Evolutionary conservation across 768 basidiomycete species (phyloP).

Genomic region (Lactarius hengduanensis): DNA sequence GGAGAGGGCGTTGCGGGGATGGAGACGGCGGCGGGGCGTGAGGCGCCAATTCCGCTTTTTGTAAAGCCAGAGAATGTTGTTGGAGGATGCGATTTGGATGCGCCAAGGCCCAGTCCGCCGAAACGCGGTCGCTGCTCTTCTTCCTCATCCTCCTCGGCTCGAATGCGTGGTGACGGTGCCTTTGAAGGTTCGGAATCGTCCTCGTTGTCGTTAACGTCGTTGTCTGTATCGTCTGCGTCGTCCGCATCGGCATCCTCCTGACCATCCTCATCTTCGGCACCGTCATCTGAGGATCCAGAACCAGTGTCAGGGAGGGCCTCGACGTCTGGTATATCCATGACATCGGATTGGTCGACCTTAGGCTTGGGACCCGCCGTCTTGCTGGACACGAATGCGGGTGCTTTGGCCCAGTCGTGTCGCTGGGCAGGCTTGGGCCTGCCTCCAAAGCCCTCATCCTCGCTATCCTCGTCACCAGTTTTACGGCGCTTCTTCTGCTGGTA

Average conservation of each 20-base stretch:
- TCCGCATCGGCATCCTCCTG: conserved; percentile 36
- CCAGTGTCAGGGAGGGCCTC: conserved; percentile 30
- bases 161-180: conserved; percentile 56
- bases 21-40: conserved; percentile 30
- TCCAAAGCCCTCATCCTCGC: conserved; percentile 45
- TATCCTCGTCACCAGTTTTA: conserved; percentile 66
- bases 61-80: conserved; percentile 38
- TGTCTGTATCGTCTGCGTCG: conserved; percentile 39
- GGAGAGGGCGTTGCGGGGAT: conserved; percentile 39
- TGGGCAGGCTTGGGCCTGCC: conserved; percentile 37
- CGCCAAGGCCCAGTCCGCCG: conserved; percentile 47
- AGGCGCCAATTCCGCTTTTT: conserved; percentile 46
- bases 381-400: conserved; percentile 70
- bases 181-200: conserved; percentile 52
- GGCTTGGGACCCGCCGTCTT: conserved; percentile 33
- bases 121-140: conserved; percentile 43
- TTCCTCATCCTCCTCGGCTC: conserved; percentile 48
- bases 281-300: conserved; percentile 41
- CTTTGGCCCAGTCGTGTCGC: conserved; percentile 69
- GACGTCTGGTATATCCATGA: conserved; percentile 38
- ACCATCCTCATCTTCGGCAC: conserved; percentile 32
- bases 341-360: conserved; percentile 41
- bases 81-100: conserved; percentile 30
- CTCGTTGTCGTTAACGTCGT: conserved; percentile 36
- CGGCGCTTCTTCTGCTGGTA: conserved; percentile 69